Conservation (phyloP, 768 basidiomycete species). For the Neoboletus magnificus region DNA sequence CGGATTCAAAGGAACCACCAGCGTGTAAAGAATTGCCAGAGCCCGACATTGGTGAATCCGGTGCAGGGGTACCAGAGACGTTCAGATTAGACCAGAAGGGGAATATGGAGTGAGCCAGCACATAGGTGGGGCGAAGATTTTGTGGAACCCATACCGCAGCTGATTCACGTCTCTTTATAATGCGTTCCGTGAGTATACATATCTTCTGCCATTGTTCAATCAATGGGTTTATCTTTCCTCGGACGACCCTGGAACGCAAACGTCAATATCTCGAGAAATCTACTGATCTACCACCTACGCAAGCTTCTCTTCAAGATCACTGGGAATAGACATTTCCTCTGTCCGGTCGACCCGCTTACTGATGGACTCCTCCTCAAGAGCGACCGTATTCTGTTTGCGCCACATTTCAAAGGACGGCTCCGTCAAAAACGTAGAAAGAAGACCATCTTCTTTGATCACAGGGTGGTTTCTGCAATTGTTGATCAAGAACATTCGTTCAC, state of each 20-base stretch:
- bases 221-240: slow-evolving; percentile 66
- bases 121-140: slow-evolving; percentile 58
- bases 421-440: slow-evolving; percentile 76
- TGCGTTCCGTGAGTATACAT: slow-evolving; percentile 80
- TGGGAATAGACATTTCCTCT: slow-evolving; percentile 91
- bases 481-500: neutral
- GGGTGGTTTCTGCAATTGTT: slow-evolving; percentile 78
- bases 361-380: slow-evolving; percentile 83
- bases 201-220: slow-evolving; percentile 94
- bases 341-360: slow-evolving; percentile 74
- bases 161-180: slow-evolving; percentile 87
- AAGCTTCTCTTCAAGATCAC: slow-evolving; percentile 89
- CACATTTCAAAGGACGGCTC: slow-evolving; percentile 84
- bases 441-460: slow-evolving; percentile 81
- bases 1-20: slow-evolving; percentile 19
- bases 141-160: slow-evolving; percentile 77
- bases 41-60: slow-evolving; percentile 12
- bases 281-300: slow-evolving; percentile 41
- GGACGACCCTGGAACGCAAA: slow-evolving; percentile 56
- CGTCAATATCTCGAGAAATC: neutral
- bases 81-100: slow-evolving; percentile 41
- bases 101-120: slow-evolving; percentile 69
- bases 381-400: slow-evolving; percentile 75
- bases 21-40: slow-evolving; percentile 9
- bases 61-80: slow-evolving; percentile 32